Base-by-base conservation (phyloP, 83 land plant species). In the Diphasiastrum complanatum region DNA sequence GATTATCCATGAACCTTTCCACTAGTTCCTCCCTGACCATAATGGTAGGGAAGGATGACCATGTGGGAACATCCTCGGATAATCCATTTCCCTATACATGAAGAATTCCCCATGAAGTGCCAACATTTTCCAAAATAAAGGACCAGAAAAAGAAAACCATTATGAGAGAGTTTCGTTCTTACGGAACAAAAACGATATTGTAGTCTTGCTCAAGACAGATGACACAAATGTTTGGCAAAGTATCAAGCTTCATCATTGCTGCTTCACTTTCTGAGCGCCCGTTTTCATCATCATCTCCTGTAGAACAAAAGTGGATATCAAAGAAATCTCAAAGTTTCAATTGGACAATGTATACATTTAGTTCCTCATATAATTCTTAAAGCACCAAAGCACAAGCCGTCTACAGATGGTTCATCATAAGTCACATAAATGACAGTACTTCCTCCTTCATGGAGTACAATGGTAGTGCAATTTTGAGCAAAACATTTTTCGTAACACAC, bases 111-210 rank as follows among this genome's bases (percentile, higher is more conserved):
- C n/a, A n/a, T n/a, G n/a, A n/a, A n/a, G n/a, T n/a, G n/a, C n/a
- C n/a, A n/a, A n/a, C n/a, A n/a, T n/a, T n/a, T n/a, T n/a, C n/a
- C n/a, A n/a, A n/a, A n/a, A n/a, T n/a, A n/a, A n/a, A n/a, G n/a
- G n/a, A n/a, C n/a, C n/a, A n/a, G n/a, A n/a, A n/a, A n/a, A n/a
- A n/a, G n/a, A n/a, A n/a, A n/a, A n/a, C n/a, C n/a, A n/a, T n/a
- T n/a, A n/a, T n/a, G n/a, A n/a, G n/a, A n/a, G n/a, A n/a, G n/a
- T n/a, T n/a, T n/a, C n/a, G n/a, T n/a, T n/a, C 96, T 77, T 86
- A 89, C 85, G 86, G 89, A 29, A 95, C 89, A 81, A 95, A 89
- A 65, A 95, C 99, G 36, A 93, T 86, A 79, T 95, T 95, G 67
- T 89, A 95, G 26, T 95, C 87, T 52, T 84, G 81, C 69, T 86